Base-by-base conservation (phyloP, 805 yeast genomes). In the Saccharomycopsis fibuligera region DNA sequence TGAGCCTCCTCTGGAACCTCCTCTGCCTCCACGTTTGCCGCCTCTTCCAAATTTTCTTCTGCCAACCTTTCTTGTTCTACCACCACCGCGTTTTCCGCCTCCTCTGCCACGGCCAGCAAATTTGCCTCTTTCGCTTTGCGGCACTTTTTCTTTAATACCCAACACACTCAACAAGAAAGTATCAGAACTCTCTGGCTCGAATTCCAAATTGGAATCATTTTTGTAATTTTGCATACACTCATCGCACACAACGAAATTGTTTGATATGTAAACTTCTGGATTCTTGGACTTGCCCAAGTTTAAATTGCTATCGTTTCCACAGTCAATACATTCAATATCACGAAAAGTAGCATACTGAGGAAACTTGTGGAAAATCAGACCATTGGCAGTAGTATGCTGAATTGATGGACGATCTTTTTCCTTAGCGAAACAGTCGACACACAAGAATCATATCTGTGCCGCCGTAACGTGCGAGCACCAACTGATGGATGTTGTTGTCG, bases 401-500 rank as follows among this genome's bases (percentile, higher is more conserved):
- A 78, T 73, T 2, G 74, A 65, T 0, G 81, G 73, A 41, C 66
- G 68, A 12, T 70, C 76, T 16, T 55, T 56, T 25, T 67, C 70
- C 51, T 73, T 74, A 30, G 54, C 57, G 19, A 69, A 61, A 58
- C 85, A 79, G 3, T 51, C 41, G 29, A 63, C 65, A 57, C 85
- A 79, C 59, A 50, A 77, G 60, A 0, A 70, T 60, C 70, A 79
- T 73, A 56, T 77, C 82, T 16, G 74, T 69, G 25, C 80, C 76
- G 1, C 80, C 83, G 58, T 69, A 75, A 35, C 83, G 60, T 5
- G 74, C 64, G 40, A 79, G 66, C 44, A 66, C 69, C 47, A 79
- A 63, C 56, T 72, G 74, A 60, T 78, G 82, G 42, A 79, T 68
- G 55, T 77, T 79, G 35, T 68, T 55, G 56, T 77, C 76, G 19